Evolutionary conservation across 139 green algal species (phyloP).

Genomic region (Chlamydomonas sp.): DNA sequence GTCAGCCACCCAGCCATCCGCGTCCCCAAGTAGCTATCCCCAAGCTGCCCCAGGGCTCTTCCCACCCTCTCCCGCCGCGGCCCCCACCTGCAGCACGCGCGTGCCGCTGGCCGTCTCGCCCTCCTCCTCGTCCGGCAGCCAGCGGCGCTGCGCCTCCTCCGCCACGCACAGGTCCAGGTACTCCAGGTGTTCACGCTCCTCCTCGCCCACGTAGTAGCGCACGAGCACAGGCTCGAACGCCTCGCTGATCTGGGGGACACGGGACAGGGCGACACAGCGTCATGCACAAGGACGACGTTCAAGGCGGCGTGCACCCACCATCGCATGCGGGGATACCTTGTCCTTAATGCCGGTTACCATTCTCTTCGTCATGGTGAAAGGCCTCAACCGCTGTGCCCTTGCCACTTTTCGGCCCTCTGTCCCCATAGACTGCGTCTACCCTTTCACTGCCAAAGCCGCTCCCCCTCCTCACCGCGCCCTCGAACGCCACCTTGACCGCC

Average conservation of each 20-base stretch:
- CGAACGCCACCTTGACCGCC: slow-evolving; percentile 55
- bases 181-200: slow-evolving; percentile 71
- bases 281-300: no score
- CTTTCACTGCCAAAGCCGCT: no score
- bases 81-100: slow-evolving; percentile 26
- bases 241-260: slow-evolving; percentile 7
- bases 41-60: background rate
- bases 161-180: slow-evolving; percentile 75
- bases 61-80: background rate
- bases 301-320: background rate
- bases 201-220: slow-evolving; percentile 60
- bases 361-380: no score
- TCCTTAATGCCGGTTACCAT: no score
- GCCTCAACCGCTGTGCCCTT: no score
- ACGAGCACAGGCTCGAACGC: slow-evolving; percentile 29
- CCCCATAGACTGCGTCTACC: no score
- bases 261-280: no score
- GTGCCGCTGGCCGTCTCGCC: slow-evolving; percentile 10
- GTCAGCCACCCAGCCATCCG: no score
- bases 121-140: slow-evolving; percentile 36
- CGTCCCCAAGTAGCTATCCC: no score
- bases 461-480: slow-evolving; percentile 56
- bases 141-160: slow-evolving; percentile 76
- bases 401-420: no score
- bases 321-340: background rate